Evolutionary conservation across 257 asterid genomes (phyloP), one percentile per base, ranked within the genome.

Genomic region (Rauvolfia tetraphylla): DNA sequence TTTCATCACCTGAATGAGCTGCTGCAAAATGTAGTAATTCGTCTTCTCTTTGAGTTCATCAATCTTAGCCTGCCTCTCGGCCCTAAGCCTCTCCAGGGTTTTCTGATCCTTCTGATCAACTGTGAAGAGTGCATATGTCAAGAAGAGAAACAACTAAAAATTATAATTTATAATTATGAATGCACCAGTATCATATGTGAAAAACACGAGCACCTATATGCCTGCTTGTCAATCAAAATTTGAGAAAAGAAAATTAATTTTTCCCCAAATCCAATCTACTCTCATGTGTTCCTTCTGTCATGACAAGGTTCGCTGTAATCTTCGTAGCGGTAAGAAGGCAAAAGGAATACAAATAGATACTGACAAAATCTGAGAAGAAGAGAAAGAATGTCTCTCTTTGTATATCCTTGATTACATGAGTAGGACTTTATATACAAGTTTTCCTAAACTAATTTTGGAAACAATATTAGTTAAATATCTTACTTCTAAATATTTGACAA

Each of bases 41-140:
- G 98, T 87, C 83, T 84, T 92, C 89, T 94, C 98, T 84, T 94
- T 94, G 74, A 94, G 88, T 82, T 94, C 98, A 82, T 94, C 89
- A 68, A 92, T 89, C 82, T 92, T 94, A 49, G 88, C 96, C 80
- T 87, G 91, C 90, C 95, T 88, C 87, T 92, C 98, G 68, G 88
- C 89, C 71, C 90, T 89, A 75, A 94, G 96, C 81, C 82, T 90
- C 78, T 92, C 93, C 85, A 94, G 82, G 36, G 89, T 87, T 81
- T 84, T 90, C 75, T 87, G 87, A 85, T 95, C 98, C 84, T 85
- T 95, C 84, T 80, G 79, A 78, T 90, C 98, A 71, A 86, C 98
- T 90, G 83, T 81, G 13, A 11, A 75, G 56, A 58, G 27, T 46
- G 41, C 58, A 77, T 5, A 56, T 42, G 57, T 9, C 17, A 73